Evolutionary conservation across 495 filamentous ascomycete species (phyloP), one percentile per base, ranked within the genome.

Genomic region (Penicillium simplicissimum): DNA sequence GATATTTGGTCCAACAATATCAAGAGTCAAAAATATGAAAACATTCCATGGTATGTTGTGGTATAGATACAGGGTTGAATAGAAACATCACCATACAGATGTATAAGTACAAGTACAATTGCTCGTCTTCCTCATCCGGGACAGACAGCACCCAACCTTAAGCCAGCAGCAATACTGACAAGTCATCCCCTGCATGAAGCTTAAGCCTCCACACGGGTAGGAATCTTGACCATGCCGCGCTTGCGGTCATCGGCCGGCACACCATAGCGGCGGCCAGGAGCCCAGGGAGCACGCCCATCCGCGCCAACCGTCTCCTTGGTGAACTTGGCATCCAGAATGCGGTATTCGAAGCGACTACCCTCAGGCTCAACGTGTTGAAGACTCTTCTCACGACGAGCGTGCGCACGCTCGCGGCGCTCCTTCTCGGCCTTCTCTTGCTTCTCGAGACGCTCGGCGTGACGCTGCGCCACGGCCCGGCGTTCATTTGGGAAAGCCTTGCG

Each of bases 271-370:
- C 80, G 83, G 15, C 89, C 90, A 49, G 85, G 81, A 19, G 79
- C 88, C 25, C 65, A 69, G 38, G 76, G 70, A 13, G 81, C 78
- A 64, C 85, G 81, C 9, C 89, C 89, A 70, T 88, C 80, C 51
- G 68, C 64, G 2, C 88, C 88, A 1, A 80, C 84, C n/a, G 78
- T 81, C 71, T 88, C 78, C 45, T 79, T 78, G 57, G 76, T 85
- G 52, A 84, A 74, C 31, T 72, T 66, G 11, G 79, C 78, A 59
- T 94, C 84, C 74, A 86, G 81, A 68, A 98, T 87, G 56, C 87
- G 85, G 79, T 94, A 98, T 71, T 91, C 89, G 77, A 89, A 96
- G 56, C 90, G 83, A 23, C 87, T 82, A 8, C 76, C 81, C 49
- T 83, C 76, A 45, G 77, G 76, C 59, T 72, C 69, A 10, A 81